Evolutionary conservation across 352 stramenopile genomes (phyloP), one percentile per base, ranked within the genome.

Genomic region (Pythium guiyangense): DNA sequence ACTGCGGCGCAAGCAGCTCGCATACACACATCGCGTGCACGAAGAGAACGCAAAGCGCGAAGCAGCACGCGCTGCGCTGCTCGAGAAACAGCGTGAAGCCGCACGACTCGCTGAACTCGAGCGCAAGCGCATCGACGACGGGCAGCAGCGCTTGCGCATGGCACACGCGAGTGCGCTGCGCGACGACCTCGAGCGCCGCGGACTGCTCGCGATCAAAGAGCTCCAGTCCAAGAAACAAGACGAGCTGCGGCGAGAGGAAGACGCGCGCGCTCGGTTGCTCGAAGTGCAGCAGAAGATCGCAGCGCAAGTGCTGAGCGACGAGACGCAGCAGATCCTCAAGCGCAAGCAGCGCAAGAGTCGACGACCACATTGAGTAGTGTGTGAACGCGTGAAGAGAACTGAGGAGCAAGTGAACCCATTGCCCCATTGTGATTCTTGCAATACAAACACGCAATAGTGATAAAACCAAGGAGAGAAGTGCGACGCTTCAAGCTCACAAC

Each of bases 151-250:
- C 0, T 45, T 68, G 45, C 67, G 70, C 11, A 46, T 74, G 9
- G 51, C 56, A 26, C 57, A 72, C 18, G 56, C 66, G n/a, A 56
- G 67, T 22, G 60, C 59, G 1, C 52, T 76, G 25, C 64, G 67
- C 4, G 70, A 79, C 11, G 73, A 79, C 40, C 34, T 81, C 15
- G 69, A 78, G 15, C 69, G 72, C 0, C 69, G 72, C 1, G 72
- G 69, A 0, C 35, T 79, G 12, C 39, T 71, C 1, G 74, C 73
- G 4, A 77, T 81, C 49, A 68, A 52, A 18, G 69, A 80, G 26
- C 57, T 74, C 2, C 73, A 84, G 52, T 51, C 56, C 14, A 78
- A 79, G 52, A 85, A 85, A 45, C 64, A 77, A 20, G 64, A 81
- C 10, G 73, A 78, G 31, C 3, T 73, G 1, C 66, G 71, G 8